A percentile compares a stretch with the other conserved stretches of the same genome.
These are phyloP conservation scores for Trametes elegans DNA, from an alignment of 768 basidiomycete species.

Conservation along the genomic window DNA sequence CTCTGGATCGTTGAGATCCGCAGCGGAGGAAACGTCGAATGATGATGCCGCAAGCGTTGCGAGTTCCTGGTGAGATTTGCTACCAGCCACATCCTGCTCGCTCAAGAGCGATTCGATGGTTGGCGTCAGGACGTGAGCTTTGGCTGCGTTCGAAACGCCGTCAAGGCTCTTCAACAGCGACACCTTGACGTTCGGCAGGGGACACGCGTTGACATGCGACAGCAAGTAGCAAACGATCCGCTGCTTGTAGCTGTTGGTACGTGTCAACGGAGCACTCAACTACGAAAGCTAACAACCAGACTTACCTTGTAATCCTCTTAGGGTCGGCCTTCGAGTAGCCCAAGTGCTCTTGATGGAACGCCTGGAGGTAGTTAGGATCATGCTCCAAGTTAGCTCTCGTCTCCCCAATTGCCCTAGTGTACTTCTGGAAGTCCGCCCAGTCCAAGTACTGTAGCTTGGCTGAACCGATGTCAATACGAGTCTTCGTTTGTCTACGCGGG, in stretches of 20 bases:
- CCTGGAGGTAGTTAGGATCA: constrained; percentile 55
- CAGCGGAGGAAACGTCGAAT: constrained; percentile 48
- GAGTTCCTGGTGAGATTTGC: constrained; percentile 30
- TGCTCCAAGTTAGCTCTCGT: constrained; percentile 55
- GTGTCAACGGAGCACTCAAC: background rate
- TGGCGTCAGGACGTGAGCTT: constrained; percentile 57
- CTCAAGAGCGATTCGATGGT: constrained; percentile 44
- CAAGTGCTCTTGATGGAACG: constrained; percentile 61
- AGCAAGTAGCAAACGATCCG: constrained; percentile 73
- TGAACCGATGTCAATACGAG: constrained; percentile 32
- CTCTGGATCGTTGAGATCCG: constrained; percentile 43
- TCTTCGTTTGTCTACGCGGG: constrained; percentile 7
- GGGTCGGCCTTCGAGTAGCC: constrained; percentile 46
- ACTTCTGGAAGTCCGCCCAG: constrained; percentile 58
- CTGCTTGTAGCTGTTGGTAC: constrained; percentile 55
- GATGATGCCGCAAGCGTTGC: constrained; percentile 39
- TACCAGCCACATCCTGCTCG: constrained; percentile 6
- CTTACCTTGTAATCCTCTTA: constrained; percentile 55
- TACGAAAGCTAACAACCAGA: constrained; percentile 2
- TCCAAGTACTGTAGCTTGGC: constrained; percentile 65
- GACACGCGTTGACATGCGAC: constrained; percentile 71
- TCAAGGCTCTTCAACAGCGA: constrained; percentile 50
- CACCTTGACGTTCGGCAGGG: constrained; percentile 45
- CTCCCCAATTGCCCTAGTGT: constrained; percentile 49
- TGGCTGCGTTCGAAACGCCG: constrained; percentile 46